Conservation (phyloP, 768 basidiomycete genomes). For the Phaffia tasmanica region DNA sequence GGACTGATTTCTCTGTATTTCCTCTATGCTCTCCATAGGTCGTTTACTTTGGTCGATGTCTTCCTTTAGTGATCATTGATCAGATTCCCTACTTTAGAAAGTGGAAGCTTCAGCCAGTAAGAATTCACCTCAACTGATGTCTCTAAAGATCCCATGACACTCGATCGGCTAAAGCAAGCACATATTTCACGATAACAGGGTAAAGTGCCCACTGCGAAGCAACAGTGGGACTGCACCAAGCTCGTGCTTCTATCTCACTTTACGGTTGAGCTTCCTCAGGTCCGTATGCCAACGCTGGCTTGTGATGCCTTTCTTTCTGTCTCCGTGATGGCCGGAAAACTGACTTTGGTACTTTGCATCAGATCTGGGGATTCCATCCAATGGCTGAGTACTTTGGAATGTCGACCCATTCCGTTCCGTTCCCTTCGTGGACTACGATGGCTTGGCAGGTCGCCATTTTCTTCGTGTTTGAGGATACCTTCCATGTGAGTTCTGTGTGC, state of each 20-base stretch:
- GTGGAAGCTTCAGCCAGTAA: slow-evolving; percentile 81
- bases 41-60: slow-evolving; percentile 89
- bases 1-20: slow-evolving; percentile 4
- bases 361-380: slow-evolving; percentile 36
- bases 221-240: slow-evolving; percentile 95
- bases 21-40: slow-evolving; percentile 44
- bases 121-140: slow-evolving; percentile 26
- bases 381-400: slow-evolving; percentile 78
- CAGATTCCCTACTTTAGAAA: slow-evolving; percentile 80
- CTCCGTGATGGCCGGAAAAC: not conserved
- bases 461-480: slow-evolving; percentile 92
- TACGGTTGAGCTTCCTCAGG: slow-evolving; percentile 81
- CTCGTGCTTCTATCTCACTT: slow-evolving; percentile 89
- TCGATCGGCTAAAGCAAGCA: not conserved
- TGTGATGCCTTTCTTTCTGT: not conserved
- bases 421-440: slow-evolving; percentile 62
- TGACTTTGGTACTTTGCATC: slow-evolving; percentile 15
- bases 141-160: not conserved
- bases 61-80: slow-evolving; percentile 95
- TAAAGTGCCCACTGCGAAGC: slow-evolving; percentile 64
- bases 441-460: slow-evolving; percentile 53
- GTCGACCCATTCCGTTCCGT: slow-evolving; percentile 84
- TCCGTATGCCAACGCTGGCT: slow-evolving; percentile 39
- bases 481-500: slow-evolving; percentile 66
- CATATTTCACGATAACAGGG: slow-evolving; percentile 27